Percentiles rank a stretch among this genome's conserved stretches.
Conservation (phyloP, 1,284 basidiomycete species). For the Phlebopus sp. region DNA sequence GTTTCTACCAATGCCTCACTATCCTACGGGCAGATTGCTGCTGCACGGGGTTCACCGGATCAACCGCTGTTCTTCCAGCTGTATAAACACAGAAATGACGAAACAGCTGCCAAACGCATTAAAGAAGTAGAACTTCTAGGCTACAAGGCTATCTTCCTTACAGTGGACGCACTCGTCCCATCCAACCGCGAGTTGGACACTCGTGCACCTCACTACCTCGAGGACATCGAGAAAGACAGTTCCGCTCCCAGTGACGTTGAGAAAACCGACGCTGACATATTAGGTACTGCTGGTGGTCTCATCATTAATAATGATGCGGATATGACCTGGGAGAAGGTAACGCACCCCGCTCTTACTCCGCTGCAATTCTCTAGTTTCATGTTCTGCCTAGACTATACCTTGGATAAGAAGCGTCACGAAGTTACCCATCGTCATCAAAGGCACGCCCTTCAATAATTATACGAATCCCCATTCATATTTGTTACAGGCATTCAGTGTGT, state of each 20-base stretch:
- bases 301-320: constrained; percentile 62
- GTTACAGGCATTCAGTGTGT: constrained; percentile 69
- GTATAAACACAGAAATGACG: constrained; percentile 80
- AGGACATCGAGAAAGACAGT: constrained; percentile 52
- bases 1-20: constrained; percentile 87
- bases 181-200: constrained; percentile 86
- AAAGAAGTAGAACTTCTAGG: constrained; percentile 69
- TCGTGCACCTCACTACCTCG: constrained; percentile 57
- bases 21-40: constrained; percentile 69
- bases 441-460: constrained; percentile 30
- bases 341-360: neutral
- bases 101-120: constrained; percentile 69
- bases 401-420: constrained; percentile 77
- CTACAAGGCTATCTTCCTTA: constrained; percentile 86
- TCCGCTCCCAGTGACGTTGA: constrained; percentile 27
- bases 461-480: constrained; percentile 7
- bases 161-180: constrained; percentile 85
- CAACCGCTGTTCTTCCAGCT: constrained; percentile 85
- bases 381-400: constrained; percentile 55
- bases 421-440: constrained; percentile 84
- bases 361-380: constrained; percentile 6
- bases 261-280: constrained; percentile 37
- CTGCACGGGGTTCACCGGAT: constrained; percentile 48
- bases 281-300: constrained; percentile 65
- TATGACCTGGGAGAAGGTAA: constrained; percentile 71